Evolutionary conservation across 148 eudicot species (phyloP).

Genomic region (Amaranthus cruentus): DNA sequence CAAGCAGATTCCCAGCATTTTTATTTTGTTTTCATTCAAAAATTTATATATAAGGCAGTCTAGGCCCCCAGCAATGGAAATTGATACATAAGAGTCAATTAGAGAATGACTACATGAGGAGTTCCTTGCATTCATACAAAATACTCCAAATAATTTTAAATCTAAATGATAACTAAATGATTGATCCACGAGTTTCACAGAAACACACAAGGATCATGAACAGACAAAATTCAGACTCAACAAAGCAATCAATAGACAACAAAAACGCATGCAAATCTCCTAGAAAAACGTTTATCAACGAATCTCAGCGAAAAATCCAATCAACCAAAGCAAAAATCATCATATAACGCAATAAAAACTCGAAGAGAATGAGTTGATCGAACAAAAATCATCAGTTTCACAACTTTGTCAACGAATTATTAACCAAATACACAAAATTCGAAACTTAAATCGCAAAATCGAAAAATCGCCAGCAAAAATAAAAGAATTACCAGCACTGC

Average conservation of each 20-base stretch:
- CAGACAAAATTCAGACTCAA: background rate
- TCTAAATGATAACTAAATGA: background rate
- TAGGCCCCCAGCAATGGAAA: background rate
- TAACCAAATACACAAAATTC: background rate
- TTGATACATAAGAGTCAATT: background rate
- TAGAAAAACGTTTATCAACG: background rate
- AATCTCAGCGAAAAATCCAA: background rate
- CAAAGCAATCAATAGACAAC: background rate
- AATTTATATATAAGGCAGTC: background rate
- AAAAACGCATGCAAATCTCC: constrained; percentile 8
- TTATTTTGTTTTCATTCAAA: background rate
- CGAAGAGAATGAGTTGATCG: background rate
- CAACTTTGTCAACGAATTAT: background rate
- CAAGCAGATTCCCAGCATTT: background rate
- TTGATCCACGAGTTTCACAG: background rate
- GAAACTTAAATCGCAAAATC: background rate
- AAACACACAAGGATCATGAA: background rate
- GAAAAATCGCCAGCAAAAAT: background rate
- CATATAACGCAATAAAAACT: background rate
- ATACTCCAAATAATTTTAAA: background rate
- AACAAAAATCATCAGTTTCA: background rate
- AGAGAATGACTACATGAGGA: too few relatives aligned
- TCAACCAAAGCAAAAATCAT: background rate
- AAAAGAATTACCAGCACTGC: constrained; percentile 37
- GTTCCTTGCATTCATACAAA: background rate